Evolutionary conservation across 2,329 filamentous ascomycete genomes (phyloP), one percentile per base, ranked within the genome.

Genomic region (Alternaria metachromatica): DNA sequence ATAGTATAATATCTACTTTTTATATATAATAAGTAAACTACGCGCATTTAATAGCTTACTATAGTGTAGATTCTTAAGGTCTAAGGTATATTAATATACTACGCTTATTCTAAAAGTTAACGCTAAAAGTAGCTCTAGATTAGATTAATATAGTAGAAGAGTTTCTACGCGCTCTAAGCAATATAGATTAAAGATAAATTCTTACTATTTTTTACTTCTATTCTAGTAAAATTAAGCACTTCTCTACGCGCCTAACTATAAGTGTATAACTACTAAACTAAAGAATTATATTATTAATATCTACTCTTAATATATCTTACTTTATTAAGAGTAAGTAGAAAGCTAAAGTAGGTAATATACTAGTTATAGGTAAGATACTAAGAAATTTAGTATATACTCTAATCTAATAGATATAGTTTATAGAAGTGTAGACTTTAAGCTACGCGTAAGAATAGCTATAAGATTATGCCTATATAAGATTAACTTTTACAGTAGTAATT

Each of bases 281-380:
- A 21, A 44, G 43, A 44, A 60, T 51, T 3, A 53, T 28, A 5
- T 44, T 18, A 33, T 13, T 18, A 9, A 15, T 51, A 18, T 41
- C 11, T 6, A n/a, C 15, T 25, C 62, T 64, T 49, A 28, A 64
- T 30, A 49, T 64, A 30, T 7, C 50, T 23, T 58, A n/a, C 46
- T 62, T 50, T 25, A 58, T 64, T 15, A 25, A 61, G 6, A 15
- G 57, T 10, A 48, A 62, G 46, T 58, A 23, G 46, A 18, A 9
- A 10, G 41, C 58, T 30, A 49, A 64, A 57, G 62, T 48, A 13
- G 58, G 58, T 18, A 61, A 61, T 55, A 64, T 64, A 54, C 45
- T 62, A 7, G 43, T 64, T 7, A 15, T 28, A 20, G 60, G 60
- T 63, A 59, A 26, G 41, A 45, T 21, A 21, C 33, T 11, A 55